Percentiles rank a stretch among this genome's conserved stretches.
These are phyloP conservation scores for Jamesozyma piceae DNA, from an alignment of 805 yeast genomes.

Conservation along the genomic window DNA sequence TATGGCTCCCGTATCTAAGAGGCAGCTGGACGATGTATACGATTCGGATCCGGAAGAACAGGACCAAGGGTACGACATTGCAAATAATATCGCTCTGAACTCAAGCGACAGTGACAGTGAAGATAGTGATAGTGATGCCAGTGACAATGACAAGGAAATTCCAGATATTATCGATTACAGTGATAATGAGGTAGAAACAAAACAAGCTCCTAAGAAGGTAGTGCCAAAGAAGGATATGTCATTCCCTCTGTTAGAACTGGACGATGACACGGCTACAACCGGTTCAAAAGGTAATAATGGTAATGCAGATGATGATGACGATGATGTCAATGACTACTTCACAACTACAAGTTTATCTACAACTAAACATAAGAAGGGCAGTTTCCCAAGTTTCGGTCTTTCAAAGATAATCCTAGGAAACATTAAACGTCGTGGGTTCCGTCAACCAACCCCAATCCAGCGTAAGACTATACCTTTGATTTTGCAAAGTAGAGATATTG, in stretches of 20 bases:
- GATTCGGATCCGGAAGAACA: conserved; percentile 10
- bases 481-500: conserved; percentile 82
- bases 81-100: conserved; percentile 46
- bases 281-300: conserved; percentile 12
- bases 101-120: conserved; percentile 33
- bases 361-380: conserved; percentile 49
- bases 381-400: conserved; percentile 85
- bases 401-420: conserved; percentile 62
- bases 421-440: conserved; percentile 76
- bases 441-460: conserved; percentile 96
- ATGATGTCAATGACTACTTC: conserved; percentile 40
- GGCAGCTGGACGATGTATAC: not conserved
- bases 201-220: conserved; percentile 12
- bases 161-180: conserved; percentile 24
- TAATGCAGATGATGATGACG: conserved; percentile 35
- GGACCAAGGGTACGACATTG: conserved; percentile 43
- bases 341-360: conserved; percentile 25
- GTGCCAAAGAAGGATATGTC: conserved; percentile 6
- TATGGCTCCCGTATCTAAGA: not conserved
- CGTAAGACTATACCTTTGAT: conserved; percentile 89
- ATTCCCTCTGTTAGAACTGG: conserved; percentile 46
- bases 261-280: conserved; percentile 39
- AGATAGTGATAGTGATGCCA: conserved; percentile 25
- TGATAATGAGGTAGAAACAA: conserved; percentile 38
- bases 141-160: conserved; percentile 16